Conservation (phyloP, 345 rosid species). For the Iberis pinnata region DNA sequence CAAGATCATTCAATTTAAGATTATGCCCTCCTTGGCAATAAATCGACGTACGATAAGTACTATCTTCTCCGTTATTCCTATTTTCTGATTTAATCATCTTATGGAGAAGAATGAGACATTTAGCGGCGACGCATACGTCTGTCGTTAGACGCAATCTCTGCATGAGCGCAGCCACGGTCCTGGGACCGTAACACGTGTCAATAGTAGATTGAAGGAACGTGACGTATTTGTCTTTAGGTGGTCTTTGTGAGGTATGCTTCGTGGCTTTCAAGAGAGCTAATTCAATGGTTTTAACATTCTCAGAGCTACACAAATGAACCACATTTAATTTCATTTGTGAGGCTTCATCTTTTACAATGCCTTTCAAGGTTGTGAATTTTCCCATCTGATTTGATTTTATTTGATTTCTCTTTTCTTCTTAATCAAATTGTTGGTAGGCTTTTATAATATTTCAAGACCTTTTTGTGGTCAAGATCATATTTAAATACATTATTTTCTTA, state of each 20-base stretch:
- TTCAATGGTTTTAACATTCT: constrained; percentile 15
- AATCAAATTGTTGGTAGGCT: too few relatives aligned
- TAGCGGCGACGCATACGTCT: constrained; percentile 18
- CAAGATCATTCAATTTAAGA: constrained; percentile 16
- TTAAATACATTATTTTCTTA: background rate
- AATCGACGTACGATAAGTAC: constrained; percentile 11
- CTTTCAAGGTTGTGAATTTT: constrained; percentile 6
- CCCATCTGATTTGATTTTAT: constrained; percentile 9
- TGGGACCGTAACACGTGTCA: constrained; percentile 11
- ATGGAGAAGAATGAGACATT: constrained; percentile 25
- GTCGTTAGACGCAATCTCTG: constrained; percentile 12
- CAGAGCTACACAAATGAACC: constrained; percentile 19
- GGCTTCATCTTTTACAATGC: constrained; percentile 17
- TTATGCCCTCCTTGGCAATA: constrained; percentile 8
- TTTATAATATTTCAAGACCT: background rate
- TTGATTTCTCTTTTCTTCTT: background rate
- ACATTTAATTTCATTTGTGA: constrained; percentile 22
- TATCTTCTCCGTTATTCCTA: background rate
- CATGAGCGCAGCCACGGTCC: background rate
- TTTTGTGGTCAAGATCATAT: background rate
- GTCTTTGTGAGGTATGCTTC: constrained; percentile 14
- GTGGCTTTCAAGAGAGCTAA: constrained; percentile 27
- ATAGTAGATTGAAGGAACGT: constrained; percentile 7
- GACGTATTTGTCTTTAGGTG: constrained; percentile 13
- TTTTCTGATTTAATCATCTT: constrained; percentile 6